phyloP scores from a whole-genome alignment of 202 grass and related monocot genomes.

The Setaria italica region DNA sequence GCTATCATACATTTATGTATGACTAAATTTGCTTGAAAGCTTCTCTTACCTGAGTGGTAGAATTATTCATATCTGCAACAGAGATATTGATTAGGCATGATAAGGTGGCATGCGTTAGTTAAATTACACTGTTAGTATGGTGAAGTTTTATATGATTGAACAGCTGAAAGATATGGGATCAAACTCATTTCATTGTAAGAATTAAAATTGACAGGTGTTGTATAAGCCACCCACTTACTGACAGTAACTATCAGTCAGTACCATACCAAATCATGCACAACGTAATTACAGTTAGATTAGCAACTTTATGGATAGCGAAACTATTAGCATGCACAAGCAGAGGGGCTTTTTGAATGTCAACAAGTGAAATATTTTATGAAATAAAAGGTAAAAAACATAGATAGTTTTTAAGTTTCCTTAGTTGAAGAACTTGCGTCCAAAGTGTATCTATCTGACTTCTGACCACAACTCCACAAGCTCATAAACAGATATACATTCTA shows the following conservation, averaged over 20 bases:
- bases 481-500: neutral
- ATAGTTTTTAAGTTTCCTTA: neutral
- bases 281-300: neutral
- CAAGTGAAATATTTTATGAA: neutral
- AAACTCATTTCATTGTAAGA: neutral
- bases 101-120: neutral
- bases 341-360: neutral
- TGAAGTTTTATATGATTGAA: neutral
- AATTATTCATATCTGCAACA: conserved; percentile 36
- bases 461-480: neutral
- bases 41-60: conserved; percentile 38
- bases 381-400: neutral
- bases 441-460: neutral
- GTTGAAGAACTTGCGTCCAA: neutral
- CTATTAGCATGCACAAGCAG: neutral
- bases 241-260: neutral
- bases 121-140: neutral
- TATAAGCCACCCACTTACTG: neutral
- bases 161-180: neutral
- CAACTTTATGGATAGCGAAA: neutral
- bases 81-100: neutral
- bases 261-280: neutral
- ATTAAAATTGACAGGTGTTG: neutral
- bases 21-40: conserved; percentile 6
- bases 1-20: conserved; percentile 15